These are phyloP conservation scores for Huntiella bhutanensis DNA, from an alignment of 2,329 filamentous ascomycete species.

Conservation along the genomic window DNA sequence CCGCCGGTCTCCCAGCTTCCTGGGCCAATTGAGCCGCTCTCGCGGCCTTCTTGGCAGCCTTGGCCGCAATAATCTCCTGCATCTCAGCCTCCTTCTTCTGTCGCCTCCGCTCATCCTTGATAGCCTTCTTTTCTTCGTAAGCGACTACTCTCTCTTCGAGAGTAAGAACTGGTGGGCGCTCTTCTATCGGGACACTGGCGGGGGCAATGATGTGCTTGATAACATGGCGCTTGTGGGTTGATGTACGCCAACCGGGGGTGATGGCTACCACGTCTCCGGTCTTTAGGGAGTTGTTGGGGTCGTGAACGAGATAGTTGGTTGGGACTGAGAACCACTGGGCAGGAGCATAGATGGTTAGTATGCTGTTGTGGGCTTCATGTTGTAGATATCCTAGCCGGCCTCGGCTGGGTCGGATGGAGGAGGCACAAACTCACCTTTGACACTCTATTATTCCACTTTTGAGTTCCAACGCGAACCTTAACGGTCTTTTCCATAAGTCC, in stretches of 20 bases:
- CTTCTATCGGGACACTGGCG: slow-evolving; percentile 39
- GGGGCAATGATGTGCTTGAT: slow-evolving; percentile 59
- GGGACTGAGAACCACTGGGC: slow-evolving; percentile 38
- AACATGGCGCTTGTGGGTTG: slow-evolving; percentile 51
- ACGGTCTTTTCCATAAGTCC: slow-evolving; percentile 64
- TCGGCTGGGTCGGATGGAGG: too few relatives aligned
- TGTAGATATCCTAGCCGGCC: not conserved
- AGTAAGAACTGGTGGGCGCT: slow-evolving; percentile 46
- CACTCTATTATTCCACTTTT: slow-evolving; percentile 53
- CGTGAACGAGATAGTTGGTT: slow-evolving; percentile 53
- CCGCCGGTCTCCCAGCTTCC: not conserved
- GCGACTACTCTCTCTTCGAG: slow-evolving; percentile 39
- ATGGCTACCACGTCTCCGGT: slow-evolving; percentile 61
- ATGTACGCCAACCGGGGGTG: slow-evolving; percentile 43
- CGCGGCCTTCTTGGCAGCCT: slow-evolving; percentile 6
- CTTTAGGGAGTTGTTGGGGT: slow-evolving; percentile 54
- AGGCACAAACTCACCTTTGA: slow-evolving; percentile 38
- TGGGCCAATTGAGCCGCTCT: not conserved
- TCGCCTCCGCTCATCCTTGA: slow-evolving; percentile 37
- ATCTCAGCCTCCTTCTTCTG: slow-evolving; percentile 16
- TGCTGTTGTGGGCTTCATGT: not conserved
- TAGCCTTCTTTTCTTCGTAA: slow-evolving; percentile 33
- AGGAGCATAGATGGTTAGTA: not conserved
- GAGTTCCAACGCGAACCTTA: slow-evolving; percentile 53
- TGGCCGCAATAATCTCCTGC: slow-evolving; percentile 6